Base-by-base conservation (phyloP, 192 early-diverging fungal species). In the Gigaspora rosea region DNA sequence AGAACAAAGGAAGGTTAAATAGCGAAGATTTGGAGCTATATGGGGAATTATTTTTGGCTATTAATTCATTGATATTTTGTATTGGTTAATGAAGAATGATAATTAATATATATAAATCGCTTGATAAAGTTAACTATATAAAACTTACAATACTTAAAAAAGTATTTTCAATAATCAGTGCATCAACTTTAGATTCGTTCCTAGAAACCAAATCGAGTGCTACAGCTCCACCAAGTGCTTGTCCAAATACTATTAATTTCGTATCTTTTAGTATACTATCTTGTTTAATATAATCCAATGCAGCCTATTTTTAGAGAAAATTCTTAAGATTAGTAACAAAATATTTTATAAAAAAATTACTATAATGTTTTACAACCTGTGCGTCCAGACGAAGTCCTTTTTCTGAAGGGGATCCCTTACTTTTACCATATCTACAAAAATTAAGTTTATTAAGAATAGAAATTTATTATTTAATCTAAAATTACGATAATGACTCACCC, bases 201-300 rank as follows among this genome's bases (percentile, higher is more conserved):
- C 88, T 81, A 1, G 94, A 86, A 1, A 95, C 95, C 58, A 94
- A 81, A 78, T 97, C 86, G 72, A 97, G 93, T 18, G 96, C 95
- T 20, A 97, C 98, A 8, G 98, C 97, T n/a, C 97, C 98, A 58
- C 98, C 98, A 71, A 99, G 90, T 8, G 94, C 95, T 78, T 98
- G 97, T 0, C 97, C 98, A 82, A 94, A 98, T 0, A 94, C 86
- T 56, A 99, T 85, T 62, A 99, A 77, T 75, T 92, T 92, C 2
- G 94, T 92, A 70, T 93, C 82, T 32, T 83, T 82, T 2, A 95
- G 81, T 22, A 94, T 81, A n/a, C 88, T 87, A 79, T 98, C 93
- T 12, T 86, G 81, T 57, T 84, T 86, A 51, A 99, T 88, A 82
- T 90, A 98, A 75, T 98, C 92, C 46, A 98, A 82, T n/a, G 92